Percentiles rank a stretch among this genome's conserved stretches.
phyloP scores from a whole-genome alignment of 192 early-diverging fungal genomes.

The Coemansia sp. region DNA sequence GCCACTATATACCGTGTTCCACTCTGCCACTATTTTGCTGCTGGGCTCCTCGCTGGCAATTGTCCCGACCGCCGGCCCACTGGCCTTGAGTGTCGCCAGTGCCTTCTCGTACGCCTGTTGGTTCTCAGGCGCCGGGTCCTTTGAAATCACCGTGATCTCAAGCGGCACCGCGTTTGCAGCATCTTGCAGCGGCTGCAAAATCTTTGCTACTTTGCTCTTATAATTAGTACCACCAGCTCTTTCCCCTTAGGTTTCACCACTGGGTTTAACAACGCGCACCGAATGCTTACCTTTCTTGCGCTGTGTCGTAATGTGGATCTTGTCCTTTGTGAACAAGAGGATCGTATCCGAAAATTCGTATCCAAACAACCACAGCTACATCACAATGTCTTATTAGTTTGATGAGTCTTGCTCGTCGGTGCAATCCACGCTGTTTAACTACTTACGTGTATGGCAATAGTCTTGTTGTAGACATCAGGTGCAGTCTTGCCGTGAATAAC shows the following conservation, averaged over 20 bases:
- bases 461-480: conserved; percentile 40
- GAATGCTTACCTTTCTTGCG: conserved; percentile 70
- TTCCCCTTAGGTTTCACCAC: too few relatives aligned
- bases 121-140: conserved; percentile 71
- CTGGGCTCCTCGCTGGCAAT: conserved; percentile 72
- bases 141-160: conserved; percentile 74
- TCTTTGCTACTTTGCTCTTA: conserved; percentile 54
- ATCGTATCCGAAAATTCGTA: conserved; percentile 90
- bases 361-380: conserved; percentile 87
- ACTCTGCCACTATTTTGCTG: conserved; percentile 80
- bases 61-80: conserved; percentile 61
- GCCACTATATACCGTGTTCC: conserved; percentile 64
- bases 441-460: conserved; percentile 61
- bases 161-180: conserved; percentile 60
- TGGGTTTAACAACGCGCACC: too few relatives aligned
- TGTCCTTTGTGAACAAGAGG: conserved; percentile 72
- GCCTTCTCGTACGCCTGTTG: conserved; percentile 62
- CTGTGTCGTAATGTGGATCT: conserved; percentile 76
- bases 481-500: conserved; percentile 43
- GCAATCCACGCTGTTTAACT: background rate
- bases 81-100: conserved; percentile 50
- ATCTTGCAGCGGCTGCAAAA: conserved; percentile 58
- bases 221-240: conserved; percentile 13
- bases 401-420: background rate
- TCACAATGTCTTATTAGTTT: background rate